A percentile compares a stretch with the other conserved stretches of the same genome.
These are phyloP conservation scores for Chaetomium cochliodes DNA, from an alignment of 495 filamentous ascomycete species.

Conservation along the genomic window DNA sequence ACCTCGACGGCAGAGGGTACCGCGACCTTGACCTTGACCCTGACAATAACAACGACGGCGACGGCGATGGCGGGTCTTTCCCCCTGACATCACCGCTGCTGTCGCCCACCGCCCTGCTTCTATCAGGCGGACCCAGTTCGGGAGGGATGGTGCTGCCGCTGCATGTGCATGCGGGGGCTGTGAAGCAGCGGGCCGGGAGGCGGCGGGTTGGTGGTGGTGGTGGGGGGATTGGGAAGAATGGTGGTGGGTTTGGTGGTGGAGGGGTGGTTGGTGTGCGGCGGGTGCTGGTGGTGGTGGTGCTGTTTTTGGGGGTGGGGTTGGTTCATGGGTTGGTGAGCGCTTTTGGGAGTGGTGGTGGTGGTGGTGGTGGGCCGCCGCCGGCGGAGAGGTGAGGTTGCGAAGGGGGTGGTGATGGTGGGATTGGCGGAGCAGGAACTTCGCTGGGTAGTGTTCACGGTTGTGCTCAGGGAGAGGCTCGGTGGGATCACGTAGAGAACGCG, in stretches of 20 bases:
- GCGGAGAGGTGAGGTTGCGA: not conserved
- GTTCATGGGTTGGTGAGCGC: conserved; percentile 3
- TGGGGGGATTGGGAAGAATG: not conserved
- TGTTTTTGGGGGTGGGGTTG: conserved; percentile 9
- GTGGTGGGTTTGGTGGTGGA: not conserved
- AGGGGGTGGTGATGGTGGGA: not conserved
- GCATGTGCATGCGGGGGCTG: not conserved
- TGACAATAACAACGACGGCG: not conserved
- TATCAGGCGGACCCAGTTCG: not conserved
- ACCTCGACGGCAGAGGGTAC: not conserved
- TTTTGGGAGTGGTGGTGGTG: not conserved
- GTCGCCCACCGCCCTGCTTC: not conserved
- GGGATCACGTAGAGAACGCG: not conserved
- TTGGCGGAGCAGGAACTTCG: not conserved
- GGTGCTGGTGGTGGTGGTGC: not conserved
- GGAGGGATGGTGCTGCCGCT: not conserved
- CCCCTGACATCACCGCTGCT: not conserved
- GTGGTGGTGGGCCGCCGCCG: not conserved
- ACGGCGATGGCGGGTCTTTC: no score
- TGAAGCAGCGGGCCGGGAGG: not conserved
- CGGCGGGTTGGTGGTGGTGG: not conserved
- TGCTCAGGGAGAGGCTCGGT: not conserved
- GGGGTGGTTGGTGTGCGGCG: not conserved
- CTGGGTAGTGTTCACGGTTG: not conserved
- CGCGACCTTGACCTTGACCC: no score